Percentiles rank a stretch among this genome's conserved stretches.
These are phyloP conservation scores for Aspergillus pseudoterreus DNA, from an alignment of 2,329 filamentous ascomycete genomes.

Conservation along the genomic window DNA sequence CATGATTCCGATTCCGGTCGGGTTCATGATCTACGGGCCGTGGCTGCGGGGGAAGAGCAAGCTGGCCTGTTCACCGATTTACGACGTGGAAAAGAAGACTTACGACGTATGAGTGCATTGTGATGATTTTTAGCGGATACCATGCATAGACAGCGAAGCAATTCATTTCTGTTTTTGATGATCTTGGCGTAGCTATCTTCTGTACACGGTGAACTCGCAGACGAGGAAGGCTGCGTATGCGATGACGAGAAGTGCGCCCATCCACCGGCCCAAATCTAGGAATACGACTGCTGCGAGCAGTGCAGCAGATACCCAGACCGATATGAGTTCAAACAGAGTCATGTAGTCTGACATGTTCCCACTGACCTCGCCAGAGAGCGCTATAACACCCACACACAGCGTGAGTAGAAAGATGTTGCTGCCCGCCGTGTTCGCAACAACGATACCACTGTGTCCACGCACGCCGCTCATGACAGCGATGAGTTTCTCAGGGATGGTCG, in stretches of 20 bases:
- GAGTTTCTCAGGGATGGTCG: conserved; percentile 54
- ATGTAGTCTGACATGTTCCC: conserved; percentile 10
- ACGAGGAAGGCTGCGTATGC: conserved; percentile 33
- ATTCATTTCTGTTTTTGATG: not conserved
- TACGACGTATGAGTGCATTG: conserved; percentile 4
- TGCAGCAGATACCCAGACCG: conserved; percentile 18
- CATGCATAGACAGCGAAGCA: not conserved
- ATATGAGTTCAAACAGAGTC: conserved; percentile 22
- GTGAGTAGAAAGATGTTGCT: conserved; percentile 55
- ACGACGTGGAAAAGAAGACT: conserved; percentile 7
- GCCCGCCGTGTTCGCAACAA: conserved; percentile 52
- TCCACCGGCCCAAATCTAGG: conserved; percentile 8
- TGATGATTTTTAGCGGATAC: conserved; percentile 4
- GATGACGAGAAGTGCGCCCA: conserved; percentile 26
- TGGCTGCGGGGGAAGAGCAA: conserved; percentile 26
- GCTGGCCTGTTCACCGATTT: conserved; percentile 18
- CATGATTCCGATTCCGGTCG: conserved; percentile 36
- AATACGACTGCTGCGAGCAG: conserved; percentile 14
- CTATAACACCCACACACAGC: conserved; percentile 43
- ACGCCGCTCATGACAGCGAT: conserved; percentile 48
- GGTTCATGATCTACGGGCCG: conserved; percentile 30
- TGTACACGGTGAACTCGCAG: conserved; percentile 29
- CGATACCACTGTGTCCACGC: conserved; percentile 47
- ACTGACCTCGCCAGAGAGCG: conserved; percentile 6
- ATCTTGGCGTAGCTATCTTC: not conserved